phyloP scores from a whole-genome alignment of 768 basidiomycete species.

The Hericium erinaceus region DNA sequence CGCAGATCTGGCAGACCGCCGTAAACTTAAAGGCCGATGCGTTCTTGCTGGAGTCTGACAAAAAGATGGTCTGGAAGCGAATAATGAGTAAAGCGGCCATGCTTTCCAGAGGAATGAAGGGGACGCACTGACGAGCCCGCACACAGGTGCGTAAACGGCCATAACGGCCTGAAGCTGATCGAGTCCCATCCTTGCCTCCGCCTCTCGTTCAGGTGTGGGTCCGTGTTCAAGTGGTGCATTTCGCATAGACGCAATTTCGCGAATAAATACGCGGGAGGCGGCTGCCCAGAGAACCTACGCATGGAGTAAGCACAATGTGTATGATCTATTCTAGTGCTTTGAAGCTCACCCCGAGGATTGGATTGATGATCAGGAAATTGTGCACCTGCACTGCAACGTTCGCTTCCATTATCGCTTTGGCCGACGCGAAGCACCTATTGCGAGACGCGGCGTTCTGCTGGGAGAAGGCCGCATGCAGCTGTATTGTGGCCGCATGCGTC shows the following conservation, averaged over 20 bases:
- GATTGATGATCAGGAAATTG: neutral
- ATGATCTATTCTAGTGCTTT: neutral
- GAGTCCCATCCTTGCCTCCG: constrained; percentile 7
- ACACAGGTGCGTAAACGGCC: constrained; percentile 4
- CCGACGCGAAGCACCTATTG: constrained; percentile 11
- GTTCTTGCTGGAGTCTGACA: constrained; percentile 12
- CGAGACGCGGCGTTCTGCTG: constrained; percentile 11
- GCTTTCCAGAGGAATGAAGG: no score
- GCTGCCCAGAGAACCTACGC: constrained; percentile 10
- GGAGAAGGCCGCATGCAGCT: constrained; percentile 20
- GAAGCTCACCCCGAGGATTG: constrained; percentile 7
- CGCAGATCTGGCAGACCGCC: no score
- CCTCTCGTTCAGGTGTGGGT: constrained; percentile 3
- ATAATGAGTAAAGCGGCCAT: no score
- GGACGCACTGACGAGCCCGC: constrained; percentile 9
- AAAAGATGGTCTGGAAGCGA: constrained; percentile 6
- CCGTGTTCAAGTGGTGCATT: constrained; percentile 3
- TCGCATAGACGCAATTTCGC: constrained; percentile 10
- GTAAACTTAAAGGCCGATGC: neutral
- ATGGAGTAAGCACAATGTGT: neutral
- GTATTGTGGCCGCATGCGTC: constrained; percentile 19
- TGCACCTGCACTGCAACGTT: constrained; percentile 2
- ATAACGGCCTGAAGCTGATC: constrained; percentile 11
- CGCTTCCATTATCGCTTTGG: constrained; percentile 6
- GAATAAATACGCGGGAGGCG: constrained; percentile 10